Conservation (phyloP, 345 rosid genomes). For the Citrus sinensis region DNA sequence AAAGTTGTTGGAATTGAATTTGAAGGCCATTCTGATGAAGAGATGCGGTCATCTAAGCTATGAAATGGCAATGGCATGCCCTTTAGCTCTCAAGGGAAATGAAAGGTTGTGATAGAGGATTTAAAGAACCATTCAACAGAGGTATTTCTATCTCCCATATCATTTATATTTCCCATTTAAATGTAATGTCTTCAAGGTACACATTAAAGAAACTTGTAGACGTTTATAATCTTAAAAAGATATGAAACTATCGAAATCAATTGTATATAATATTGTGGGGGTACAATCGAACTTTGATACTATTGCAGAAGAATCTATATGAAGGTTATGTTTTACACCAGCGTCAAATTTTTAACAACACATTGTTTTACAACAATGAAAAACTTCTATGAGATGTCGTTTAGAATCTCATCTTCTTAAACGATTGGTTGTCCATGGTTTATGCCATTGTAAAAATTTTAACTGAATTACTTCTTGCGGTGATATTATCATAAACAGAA, state of each 20-base stretch:
- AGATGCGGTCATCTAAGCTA: conserved; percentile 16
- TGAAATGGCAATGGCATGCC: conserved; percentile 32
- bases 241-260: too few species aligned
- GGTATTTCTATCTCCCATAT: conserved; percentile 4
- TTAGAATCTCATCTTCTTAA: too few species aligned
- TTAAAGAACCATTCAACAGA: conserved; percentile 4
- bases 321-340: neutral
- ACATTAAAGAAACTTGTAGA: neutral
- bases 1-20: conserved; percentile 28
- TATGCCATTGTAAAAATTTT: too few species aligned
- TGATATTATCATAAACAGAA: too few species aligned
- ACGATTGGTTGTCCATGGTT: too few species aligned
- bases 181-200: neutral
- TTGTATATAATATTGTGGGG: neutral
- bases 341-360: neutral
- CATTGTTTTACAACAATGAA: neutral
- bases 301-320: neutral
- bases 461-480: too few species aligned
- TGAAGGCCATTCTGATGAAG: conserved; percentile 16
- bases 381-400: neutral
- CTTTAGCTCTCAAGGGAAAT: conserved; percentile 21
- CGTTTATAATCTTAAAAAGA: neutral
- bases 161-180: neutral
- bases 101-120: conserved; percentile 29
- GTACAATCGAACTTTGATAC: neutral